phyloP scores from a whole-genome alignment of 1,139 yeast species.

The Saccharomyces hybrid region DNA sequence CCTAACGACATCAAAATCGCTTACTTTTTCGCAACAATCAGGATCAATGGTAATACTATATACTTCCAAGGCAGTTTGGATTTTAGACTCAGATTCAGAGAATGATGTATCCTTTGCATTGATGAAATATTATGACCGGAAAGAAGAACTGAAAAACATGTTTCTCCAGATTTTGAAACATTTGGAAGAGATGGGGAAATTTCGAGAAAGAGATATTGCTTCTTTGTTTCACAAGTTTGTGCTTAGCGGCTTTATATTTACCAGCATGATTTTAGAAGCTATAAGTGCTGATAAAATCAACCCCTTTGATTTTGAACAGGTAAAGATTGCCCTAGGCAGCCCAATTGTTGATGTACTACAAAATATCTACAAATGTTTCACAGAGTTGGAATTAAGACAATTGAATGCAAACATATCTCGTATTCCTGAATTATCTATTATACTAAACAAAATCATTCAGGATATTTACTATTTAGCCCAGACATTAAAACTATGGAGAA shows the following conservation, averaged over 20 bases:
- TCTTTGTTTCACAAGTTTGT: slow-evolving; percentile 15
- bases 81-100: slow-evolving; percentile 5
- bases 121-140: slow-evolving; percentile 5
- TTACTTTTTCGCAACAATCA: slow-evolving; percentile 17
- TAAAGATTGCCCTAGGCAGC: slow-evolving; percentile 16
- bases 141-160: not conserved
- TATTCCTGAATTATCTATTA: slow-evolving; percentile 7
- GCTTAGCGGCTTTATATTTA: slow-evolving; percentile 23
- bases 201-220: slow-evolving; percentile 6
- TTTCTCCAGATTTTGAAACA: slow-evolving; percentile 15
- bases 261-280: slow-evolving; percentile 16
- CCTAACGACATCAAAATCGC: slow-evolving; percentile 7
- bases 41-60: slow-evolving; percentile 17
- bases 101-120: slow-evolving; percentile 4
- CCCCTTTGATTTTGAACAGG: slow-evolving; percentile 29
- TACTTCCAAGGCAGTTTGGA: slow-evolving; percentile 13
- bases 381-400: slow-evolving; percentile 11
- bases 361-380: slow-evolving; percentile 14
- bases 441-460: slow-evolving; percentile 13
- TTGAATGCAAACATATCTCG: slow-evolving; percentile 12
- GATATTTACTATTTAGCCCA: slow-evolving; percentile 17
- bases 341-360: slow-evolving; percentile 13
- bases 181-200: slow-evolving; percentile 25
- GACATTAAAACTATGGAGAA: slow-evolving; percentile 22
- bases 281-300: slow-evolving; percentile 12